phyloP scores from a whole-genome alignment of 1,284 basidiomycete species.

The Ganoderma lucidum region DNA sequence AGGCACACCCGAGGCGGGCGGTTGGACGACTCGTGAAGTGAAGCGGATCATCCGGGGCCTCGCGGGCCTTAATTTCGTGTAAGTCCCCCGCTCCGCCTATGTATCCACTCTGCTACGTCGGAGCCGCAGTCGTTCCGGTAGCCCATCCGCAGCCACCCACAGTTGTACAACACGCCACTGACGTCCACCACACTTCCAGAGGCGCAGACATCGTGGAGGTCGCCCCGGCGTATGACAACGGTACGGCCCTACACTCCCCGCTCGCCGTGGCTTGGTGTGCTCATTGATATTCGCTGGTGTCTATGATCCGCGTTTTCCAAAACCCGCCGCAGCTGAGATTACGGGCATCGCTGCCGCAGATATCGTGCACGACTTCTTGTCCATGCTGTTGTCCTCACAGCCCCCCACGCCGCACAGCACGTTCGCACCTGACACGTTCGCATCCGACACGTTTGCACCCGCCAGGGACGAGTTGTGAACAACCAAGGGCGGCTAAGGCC shows the following conservation, averaged over 20 bases:
- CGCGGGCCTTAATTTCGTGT: slow-evolving; percentile 82
- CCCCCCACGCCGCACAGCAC: slow-evolving; percentile 39
- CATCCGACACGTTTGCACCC: slow-evolving; percentile 14
- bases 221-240: slow-evolving; percentile 82
- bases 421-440: slow-evolving; percentile 13
- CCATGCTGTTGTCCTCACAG: slow-evolving; percentile 59
- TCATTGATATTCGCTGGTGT: neutral
- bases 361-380: slow-evolving; percentile 74
- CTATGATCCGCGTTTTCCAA: neutral
- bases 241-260: slow-evolving; percentile 37
- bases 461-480: slow-evolving; percentile 40
- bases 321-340: slow-evolving; percentile 60
- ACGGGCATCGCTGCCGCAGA: slow-evolving; percentile 79
- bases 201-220: slow-evolving; percentile 84
- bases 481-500: neutral
- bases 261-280: neutral
- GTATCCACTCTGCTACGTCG: neutral
- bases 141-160: neutral
- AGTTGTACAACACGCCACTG: slow-evolving; percentile 2
- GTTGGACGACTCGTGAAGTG: slow-evolving; percentile 84
- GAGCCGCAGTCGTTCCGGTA: neutral
- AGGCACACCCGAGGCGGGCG: slow-evolving; percentile 86
- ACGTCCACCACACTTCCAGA: slow-evolving; percentile 43
- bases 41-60: slow-evolving; percentile 83
- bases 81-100: slow-evolving; percentile 38